Evolutionary conservation across 2,329 filamentous ascomycete species (phyloP).

Genomic region (Penicillium sp.): DNA sequence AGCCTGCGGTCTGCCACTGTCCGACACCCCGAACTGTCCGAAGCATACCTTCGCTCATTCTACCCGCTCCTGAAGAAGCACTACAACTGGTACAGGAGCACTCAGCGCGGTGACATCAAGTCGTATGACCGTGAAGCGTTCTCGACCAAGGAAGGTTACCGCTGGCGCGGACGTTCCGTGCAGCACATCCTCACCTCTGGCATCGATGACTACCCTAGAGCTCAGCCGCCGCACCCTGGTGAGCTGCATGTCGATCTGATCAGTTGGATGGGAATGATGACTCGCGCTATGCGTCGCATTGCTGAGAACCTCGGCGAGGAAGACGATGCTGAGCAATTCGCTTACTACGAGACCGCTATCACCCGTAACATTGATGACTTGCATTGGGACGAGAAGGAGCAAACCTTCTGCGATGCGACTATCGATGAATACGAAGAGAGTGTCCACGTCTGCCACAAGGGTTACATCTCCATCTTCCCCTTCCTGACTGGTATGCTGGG

Average conservation of each 20-base stretch:
- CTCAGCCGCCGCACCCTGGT: conserved; percentile 89
- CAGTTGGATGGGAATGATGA: conserved; percentile 97
- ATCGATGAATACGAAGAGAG: conserved; percentile 95
- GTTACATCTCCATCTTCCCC: conserved; percentile 90
- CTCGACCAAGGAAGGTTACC: conserved; percentile 86
- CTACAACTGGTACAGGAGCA: conserved; percentile 92
- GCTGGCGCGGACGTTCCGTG: conserved; percentile 87
- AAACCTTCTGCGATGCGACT: conserved; percentile 90
- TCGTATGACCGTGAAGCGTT: conserved; percentile 86
- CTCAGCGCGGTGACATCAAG: conserved; percentile 84
- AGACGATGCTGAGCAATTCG: conserved; percentile 73
- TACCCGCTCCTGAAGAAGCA: conserved; percentile 87
- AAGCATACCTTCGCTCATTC: conserved; percentile 69
- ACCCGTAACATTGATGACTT: conserved; percentile 83
- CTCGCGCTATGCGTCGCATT: conserved; percentile 76
- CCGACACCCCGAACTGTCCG: conserved; percentile 63
- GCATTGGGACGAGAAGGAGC: conserved; percentile 80
- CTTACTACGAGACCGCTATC: conserved; percentile 71
- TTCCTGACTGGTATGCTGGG: conserved; percentile 80
- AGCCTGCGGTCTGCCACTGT: conserved; percentile 62
- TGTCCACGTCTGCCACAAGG: conserved; percentile 87
- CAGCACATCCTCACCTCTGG: conserved; percentile 89
- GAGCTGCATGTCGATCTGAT: conserved; percentile 94
- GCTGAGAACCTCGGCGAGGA: conserved; percentile 69
- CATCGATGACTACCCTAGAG: conserved; percentile 91